Evolutionary conservation across 2,329 filamentous ascomycete genomes (phyloP), one percentile per base, ranked within the genome.

Genomic region (Aspergillus candidus): DNA sequence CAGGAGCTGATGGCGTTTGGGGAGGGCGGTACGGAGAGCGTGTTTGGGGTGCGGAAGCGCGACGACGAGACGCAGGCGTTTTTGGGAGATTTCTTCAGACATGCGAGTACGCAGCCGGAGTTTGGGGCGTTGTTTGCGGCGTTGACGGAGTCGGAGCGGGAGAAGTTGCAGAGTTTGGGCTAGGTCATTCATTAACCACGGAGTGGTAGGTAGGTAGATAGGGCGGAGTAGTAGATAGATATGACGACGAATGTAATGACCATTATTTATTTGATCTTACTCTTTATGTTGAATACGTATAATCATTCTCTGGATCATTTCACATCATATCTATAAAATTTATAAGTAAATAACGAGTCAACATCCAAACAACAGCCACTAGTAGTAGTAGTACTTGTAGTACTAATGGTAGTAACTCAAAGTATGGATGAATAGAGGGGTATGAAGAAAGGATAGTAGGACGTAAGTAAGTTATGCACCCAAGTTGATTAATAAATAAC

Each of bases 41-140:
- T 71, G 1, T 69, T 69, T 36, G 63, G 62, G 3, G 67, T 66
- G 43, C 80, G 89, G 41, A 80, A 84, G 59, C 79, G 83, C 30
- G 91, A 97, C 61, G 88, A 96, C 60, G 89, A 95, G 73, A 95
- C 90, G 6, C 88, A 94, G 63, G 79, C 78, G 4, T 95, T 88
- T 64, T 72, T 97, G 37, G 76, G 81, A 1, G 81, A 90, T 11
- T 96, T 94, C 70, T 96, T 96, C 70, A 72, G 70, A 35, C 68
- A 72, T 34, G 72, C 74, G 35, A 75, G 72, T 11, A 63, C 67
- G n/a, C 76, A 75, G 51, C 66, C 71, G 2, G 76, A 70, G 11
- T 83, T 83, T 57, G 68, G 68, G 22, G 73, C 75, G 39, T 61
- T 79, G 17, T 83, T 78, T 61, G 66, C 61, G 12, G 66, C 71